These are phyloP conservation scores for Elsinoe ampelina DNA, from an alignment of 2,329 filamentous ascomycete genomes.

Conservation along the genomic window DNA sequence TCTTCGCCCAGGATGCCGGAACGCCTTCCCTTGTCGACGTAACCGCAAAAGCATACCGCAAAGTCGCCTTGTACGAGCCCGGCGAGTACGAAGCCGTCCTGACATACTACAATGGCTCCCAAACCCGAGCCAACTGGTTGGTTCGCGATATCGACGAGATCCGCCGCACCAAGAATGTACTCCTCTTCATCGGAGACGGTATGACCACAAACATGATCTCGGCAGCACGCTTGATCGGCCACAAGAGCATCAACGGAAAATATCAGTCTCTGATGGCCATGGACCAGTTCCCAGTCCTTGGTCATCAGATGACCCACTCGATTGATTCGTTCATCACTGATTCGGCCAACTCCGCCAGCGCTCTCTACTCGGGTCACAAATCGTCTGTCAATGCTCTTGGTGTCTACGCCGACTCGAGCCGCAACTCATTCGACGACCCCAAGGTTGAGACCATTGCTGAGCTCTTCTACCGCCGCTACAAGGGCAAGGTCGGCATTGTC, in stretches of 20 bases:
- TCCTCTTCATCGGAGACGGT: conserved; percentile 66
- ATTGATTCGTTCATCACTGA: conserved; percentile 80
- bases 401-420: conserved; percentile 70
- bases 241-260: conserved; percentile 76
- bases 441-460: conserved; percentile 79
- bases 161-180: conserved; percentile 74
- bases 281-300: conserved; percentile 74
- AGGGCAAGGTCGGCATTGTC: conserved; percentile 53
- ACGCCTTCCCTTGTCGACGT: conserved; percentile 69
- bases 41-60: conserved; percentile 67
- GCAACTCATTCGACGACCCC: conserved; percentile 67
- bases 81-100: conserved; percentile 70
- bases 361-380: conserved; percentile 77
- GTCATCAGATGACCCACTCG: conserved; percentile 82
- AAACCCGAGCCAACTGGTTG: conserved; percentile 65
- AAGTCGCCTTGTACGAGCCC: conserved; percentile 66
- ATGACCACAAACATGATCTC: conserved; percentile 19
- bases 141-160: conserved; percentile 61
- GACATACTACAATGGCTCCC: conserved; percentile 62
- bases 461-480: conserved; percentile 61
- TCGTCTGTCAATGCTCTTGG: conserved; percentile 72
- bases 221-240: conserved; percentile 69
- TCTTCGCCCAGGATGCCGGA: conserved; percentile 64
- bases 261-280: conserved; percentile 63
- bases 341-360: conserved; percentile 74